phyloP scores from a whole-genome alignment of 352 stramenopile genomes.

The Thalassiosira exigua region DNA sequence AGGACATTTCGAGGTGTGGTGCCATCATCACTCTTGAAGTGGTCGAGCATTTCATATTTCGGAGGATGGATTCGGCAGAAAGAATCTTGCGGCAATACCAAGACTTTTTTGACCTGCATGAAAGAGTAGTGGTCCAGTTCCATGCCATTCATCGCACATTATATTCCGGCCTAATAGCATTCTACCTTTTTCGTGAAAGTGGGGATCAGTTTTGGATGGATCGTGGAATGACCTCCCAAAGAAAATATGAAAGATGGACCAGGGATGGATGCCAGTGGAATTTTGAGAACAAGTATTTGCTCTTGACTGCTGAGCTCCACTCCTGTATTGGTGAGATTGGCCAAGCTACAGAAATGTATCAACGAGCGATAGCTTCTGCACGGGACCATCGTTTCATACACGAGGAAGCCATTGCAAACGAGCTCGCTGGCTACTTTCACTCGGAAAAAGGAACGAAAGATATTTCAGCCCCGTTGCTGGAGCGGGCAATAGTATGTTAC shows the following conservation, averaged over 20 bases:
- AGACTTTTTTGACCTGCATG: slow-evolving; percentile 28
- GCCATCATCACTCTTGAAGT: slow-evolving; percentile 21
- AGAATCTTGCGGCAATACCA: slow-evolving; percentile 16
- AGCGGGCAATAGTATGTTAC: not conserved
- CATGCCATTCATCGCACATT: slow-evolving; percentile 30
- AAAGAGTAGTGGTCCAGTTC: slow-evolving; percentile 5
- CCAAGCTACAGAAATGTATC: not conserved
- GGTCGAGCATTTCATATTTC: slow-evolving; percentile 37
- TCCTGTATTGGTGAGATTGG: not conserved
- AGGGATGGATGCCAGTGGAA: slow-evolving; percentile 25
- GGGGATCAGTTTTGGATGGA: slow-evolving; percentile 16
- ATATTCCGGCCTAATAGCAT: slow-evolving; percentile 17
- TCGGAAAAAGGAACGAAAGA: not conserved
- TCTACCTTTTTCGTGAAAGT: slow-evolving; percentile 4
- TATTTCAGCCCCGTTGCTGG: not conserved
- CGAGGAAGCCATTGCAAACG: not conserved
- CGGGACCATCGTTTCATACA: not conserved
- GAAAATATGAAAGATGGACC: not conserved
- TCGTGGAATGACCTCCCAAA: slow-evolving; percentile 4
- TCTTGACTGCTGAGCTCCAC: slow-evolving; percentile 22
- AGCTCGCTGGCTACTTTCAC: not conserved
- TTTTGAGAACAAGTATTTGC: slow-evolving; percentile 23
- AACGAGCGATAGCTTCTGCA: not conserved
- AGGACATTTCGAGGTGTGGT: slow-evolving; percentile 11
- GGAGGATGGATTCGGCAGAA: slow-evolving; percentile 11